Percentiles rank a stretch among this genome's conserved stretches.
phyloP scores from a whole-genome alignment of 352 stramenopile species.

The Globisporangium lucens region DNA sequence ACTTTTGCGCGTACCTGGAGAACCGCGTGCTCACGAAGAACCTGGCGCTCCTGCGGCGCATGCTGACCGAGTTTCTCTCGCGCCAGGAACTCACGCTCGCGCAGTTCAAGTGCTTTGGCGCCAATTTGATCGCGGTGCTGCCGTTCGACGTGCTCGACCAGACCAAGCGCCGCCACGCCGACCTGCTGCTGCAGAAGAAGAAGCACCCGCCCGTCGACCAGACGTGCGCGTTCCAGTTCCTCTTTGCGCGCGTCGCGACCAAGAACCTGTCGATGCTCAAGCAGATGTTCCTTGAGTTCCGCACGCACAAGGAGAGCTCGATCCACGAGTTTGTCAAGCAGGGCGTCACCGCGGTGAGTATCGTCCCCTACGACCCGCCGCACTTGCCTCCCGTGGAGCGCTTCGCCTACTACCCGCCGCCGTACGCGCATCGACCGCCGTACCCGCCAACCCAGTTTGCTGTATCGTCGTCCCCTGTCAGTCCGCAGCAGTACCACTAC shows the following conservation, averaged over 20 bases:
- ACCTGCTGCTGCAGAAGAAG: conserved; percentile 29
- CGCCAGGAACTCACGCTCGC: conserved; percentile 42
- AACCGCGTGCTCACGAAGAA: conserved; percentile 40
- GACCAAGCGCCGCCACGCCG: conserved; percentile 8
- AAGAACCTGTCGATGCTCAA: conserved; percentile 36
- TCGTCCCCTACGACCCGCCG: conserved; percentile 35
- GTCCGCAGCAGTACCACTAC: not conserved
- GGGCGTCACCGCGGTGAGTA: conserved; percentile 30
- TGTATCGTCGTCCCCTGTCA: not conserved
- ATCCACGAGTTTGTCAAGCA: conserved; percentile 27
- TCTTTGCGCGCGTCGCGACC: conserved; percentile 33
- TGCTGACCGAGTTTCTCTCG: conserved; percentile 53
- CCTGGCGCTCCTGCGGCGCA: conserved; percentile 46
- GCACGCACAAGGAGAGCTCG: conserved; percentile 20
- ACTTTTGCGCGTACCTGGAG: conserved; percentile 57
- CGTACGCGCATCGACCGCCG: not conserved
- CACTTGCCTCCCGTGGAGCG: not conserved
- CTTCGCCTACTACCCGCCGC: not conserved
- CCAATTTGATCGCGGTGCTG: conserved; percentile 40
- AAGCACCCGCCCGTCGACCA: conserved; percentile 20
- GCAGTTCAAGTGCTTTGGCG: conserved; percentile 31
- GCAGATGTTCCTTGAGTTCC: conserved; percentile 41
- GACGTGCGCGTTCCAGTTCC: conserved; percentile 38
- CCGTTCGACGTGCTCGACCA: conserved; percentile 23
- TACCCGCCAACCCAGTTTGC: not conserved